phyloP scores from a whole-genome alignment of 1,139 yeast species.

The Nakaseomyces kungkrabaensis region DNA sequence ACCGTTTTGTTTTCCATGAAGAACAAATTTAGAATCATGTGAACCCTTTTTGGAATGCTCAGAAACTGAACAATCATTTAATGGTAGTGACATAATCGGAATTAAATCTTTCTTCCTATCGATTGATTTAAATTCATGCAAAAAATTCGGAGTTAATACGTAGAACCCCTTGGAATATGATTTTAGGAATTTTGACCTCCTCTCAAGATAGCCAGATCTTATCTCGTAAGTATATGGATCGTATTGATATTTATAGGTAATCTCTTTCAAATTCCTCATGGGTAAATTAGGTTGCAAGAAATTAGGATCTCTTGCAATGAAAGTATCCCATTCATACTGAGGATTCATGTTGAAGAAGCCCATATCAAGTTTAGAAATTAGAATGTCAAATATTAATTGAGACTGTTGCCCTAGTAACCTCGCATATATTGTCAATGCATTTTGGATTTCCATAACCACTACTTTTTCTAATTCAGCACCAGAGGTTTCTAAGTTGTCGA shows the following conservation, averaged over 20 bases:
- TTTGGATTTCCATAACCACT: conserved; percentile 78
- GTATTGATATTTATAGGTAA: conserved; percentile 54
- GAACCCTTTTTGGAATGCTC: conserved; percentile 73
- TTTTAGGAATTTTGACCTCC: conserved; percentile 81
- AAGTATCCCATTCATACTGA: conserved; percentile 81
- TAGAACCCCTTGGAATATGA: conserved; percentile 85
- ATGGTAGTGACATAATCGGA: conserved; percentile 76
- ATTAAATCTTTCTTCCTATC: conserved; percentile 72
- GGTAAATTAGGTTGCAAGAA: conserved; percentile 65
- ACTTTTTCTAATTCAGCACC: conserved; percentile 86
- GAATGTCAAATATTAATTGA: conserved; percentile 51
- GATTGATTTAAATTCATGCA: conserved; percentile 80
- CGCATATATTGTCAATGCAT: conserved; percentile 64
- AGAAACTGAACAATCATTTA: conserved; percentile 71
- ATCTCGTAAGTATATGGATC: conserved; percentile 64
- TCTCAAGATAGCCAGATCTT: conserved; percentile 72
- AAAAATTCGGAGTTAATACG: conserved; percentile 74
- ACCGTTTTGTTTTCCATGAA: conserved; percentile 65
- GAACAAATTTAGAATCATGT: conserved; percentile 67
- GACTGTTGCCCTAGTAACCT: conserved; percentile 59
- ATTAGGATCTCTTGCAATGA: conserved; percentile 58
- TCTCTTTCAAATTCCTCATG: conserved; percentile 53
- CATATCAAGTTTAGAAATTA: conserved; percentile 56
- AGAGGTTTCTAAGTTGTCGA: conserved; percentile 72
- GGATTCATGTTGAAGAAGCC: conserved; percentile 77